Base-by-base conservation (phyloP, 495 filamentous ascomycete species). In the Penicillium desertorum region DNA sequence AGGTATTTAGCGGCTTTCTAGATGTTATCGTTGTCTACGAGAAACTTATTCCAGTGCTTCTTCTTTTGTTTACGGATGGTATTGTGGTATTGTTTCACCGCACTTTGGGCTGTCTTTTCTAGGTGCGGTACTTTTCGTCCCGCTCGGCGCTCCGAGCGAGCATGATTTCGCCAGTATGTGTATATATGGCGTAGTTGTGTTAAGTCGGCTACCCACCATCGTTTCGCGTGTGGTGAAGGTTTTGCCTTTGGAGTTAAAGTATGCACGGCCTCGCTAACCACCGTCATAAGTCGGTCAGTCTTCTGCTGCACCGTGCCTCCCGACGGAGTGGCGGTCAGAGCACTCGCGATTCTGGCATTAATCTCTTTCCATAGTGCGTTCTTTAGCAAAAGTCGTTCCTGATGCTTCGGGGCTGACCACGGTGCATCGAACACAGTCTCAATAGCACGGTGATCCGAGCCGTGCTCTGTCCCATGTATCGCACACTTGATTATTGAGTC, bases 361-460 rank as follows among this genome's bases (percentile, higher is more conserved):
- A 63, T 59, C 51, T 61, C 61, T 43, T 67, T 66, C 64, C 54
- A 72, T 55, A 51, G 63, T 19, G 65, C 68, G 48, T 71, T 71
- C 52, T 32, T 32, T 2, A 32, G 30, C 0, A 11, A 10, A 32
- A 32, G 30, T 32, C 30, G 30, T 32, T 12, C 67, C 51, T 54
- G 32, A 43, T 54, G 45, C 48, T 51, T 59, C 29, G 45, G 57
- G 30, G 49, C 36, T 27, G 54, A 23, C 52, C 37, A 51, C 16
- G 54, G 52, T 7, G 57, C 56, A 47, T 67, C 51, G 55, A 74
- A 65, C n/a, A 63, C 58, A 11, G 65, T 68, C 52, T 67, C 45
- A 57, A 76, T 72, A 3, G 71, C 44, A 32, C 54, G 19, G 54
- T 74, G 62, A 44, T 76, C 70, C 10, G 72, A 76, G 23, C 69